A percentile compares a stretch with the other conserved stretches of the same genome.
These are phyloP conservation scores for Davidsoniella virescens DNA, from an alignment of 2,329 filamentous ascomycete genomes.

Conservation along the genomic window DNA sequence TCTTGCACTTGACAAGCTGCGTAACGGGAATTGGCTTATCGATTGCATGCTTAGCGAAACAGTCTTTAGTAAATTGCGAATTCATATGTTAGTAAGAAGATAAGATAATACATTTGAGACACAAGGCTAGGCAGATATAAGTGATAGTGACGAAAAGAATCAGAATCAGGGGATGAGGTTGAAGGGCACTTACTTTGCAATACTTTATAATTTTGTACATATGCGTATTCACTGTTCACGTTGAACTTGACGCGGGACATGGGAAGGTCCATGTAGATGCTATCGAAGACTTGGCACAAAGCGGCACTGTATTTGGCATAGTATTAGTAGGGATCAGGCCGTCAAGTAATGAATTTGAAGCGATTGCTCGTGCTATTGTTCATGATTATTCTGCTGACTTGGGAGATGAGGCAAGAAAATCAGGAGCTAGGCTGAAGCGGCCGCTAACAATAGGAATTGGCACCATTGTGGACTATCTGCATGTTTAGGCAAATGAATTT, in stretches of 20 bases:
- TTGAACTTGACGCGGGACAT: constrained; percentile 98
- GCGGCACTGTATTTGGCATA: constrained; percentile 51
- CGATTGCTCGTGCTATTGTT: not conserved
- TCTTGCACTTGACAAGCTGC: constrained; percentile 89
- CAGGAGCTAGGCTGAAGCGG: no score
- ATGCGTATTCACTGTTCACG: constrained; percentile 90
- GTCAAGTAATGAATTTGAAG: not conserved
- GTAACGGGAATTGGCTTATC: constrained; percentile 85
- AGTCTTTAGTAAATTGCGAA: constrained; percentile 34
- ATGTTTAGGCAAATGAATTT: not conserved
- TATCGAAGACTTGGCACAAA: constrained; percentile 94
- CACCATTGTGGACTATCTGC: no score
- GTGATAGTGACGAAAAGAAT: not conserved
- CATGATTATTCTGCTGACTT: no score
- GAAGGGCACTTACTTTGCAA: constrained; percentile 59
- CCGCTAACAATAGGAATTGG: no score
- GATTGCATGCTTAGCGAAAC: constrained; percentile 71
- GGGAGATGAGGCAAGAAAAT: no score
- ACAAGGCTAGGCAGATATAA: not conserved
- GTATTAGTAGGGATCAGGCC: constrained; percentile 2
- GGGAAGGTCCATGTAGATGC: constrained; percentile 87
- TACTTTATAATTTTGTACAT: constrained; percentile 96
- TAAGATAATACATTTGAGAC: not conserved
- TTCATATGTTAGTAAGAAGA: constrained; percentile 12
- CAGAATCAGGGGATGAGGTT: not conserved